Evolutionary conservation across 169 alveolate genomes (phyloP).

Genomic region (Eimeria necatrix): DNA sequence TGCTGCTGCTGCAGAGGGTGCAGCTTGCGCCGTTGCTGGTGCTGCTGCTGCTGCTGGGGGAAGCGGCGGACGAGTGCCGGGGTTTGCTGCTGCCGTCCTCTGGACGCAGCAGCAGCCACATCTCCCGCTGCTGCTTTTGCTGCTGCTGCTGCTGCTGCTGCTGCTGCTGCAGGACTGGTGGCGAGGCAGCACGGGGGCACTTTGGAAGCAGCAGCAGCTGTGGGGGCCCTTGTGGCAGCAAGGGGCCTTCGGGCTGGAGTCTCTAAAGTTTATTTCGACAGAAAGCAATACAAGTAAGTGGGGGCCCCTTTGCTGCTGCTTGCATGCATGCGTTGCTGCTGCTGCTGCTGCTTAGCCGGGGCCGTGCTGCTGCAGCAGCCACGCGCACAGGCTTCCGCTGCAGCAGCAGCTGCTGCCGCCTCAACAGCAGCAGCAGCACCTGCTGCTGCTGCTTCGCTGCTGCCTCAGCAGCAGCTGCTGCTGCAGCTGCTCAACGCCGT

Average conservation of each 20-base stretch:
- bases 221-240: conserved; percentile 59
- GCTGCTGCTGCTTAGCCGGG: no score
- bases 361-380: no score
- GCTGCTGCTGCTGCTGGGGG: no score
- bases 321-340: conserved; percentile 2
- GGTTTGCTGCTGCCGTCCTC: neutral
- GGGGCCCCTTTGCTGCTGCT: neutral
- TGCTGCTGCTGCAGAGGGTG: neutral
- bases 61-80: no score
- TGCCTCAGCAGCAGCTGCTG: neutral
- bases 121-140: neutral
- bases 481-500: neutral
- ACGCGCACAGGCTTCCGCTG: no score
- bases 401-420: no score
- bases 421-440: no score
- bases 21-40: neutral
- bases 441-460: neutral
- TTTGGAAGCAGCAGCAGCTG: conserved; percentile 68
- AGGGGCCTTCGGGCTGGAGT: conserved; percentile 46
- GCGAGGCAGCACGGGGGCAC: conserved; percentile 70
- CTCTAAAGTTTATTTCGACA: conserved; percentile 37
- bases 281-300: conserved; percentile 25
- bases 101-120: neutral
- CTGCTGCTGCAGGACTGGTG: conserved; percentile 61
- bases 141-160: conserved; percentile 52